Conservation (phyloP, 2,329 filamentous ascomycete genomes). For the Fusarium cyanostomum region DNA sequence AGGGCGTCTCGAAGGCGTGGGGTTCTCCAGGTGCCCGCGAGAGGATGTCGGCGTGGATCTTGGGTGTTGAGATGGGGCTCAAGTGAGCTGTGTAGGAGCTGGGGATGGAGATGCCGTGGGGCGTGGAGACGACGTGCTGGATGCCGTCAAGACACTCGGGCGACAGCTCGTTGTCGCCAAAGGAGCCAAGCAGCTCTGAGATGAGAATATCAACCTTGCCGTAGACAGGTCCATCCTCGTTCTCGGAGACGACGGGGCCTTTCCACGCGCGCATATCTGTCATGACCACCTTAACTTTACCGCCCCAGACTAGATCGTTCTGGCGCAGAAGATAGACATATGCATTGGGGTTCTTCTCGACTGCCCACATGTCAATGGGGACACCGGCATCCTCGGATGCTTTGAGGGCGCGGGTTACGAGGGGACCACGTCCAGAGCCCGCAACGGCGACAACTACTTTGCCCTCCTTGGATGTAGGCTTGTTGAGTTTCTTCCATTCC, state of each 20-base stretch:
- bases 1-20: slow-evolving; percentile 87
- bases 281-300: slow-evolving; percentile 86
- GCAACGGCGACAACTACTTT: slow-evolving; percentile 89
- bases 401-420: slow-evolving; percentile 86
- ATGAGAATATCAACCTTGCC: slow-evolving; percentile 89
- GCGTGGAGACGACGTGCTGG: slow-evolving; percentile 82
- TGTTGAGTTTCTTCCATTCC: slow-evolving; percentile 79
- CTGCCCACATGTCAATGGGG: slow-evolving; percentile 84
- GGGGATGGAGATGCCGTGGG: slow-evolving; percentile 91
- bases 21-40: slow-evolving; percentile 68
- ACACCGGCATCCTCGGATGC: slow-evolving; percentile 82
- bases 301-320: slow-evolving; percentile 83
- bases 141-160: slow-evolving; percentile 97
- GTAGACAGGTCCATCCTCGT: slow-evolving; percentile 57
- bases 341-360: slow-evolving; percentile 98
- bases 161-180: slow-evolving; percentile 95
- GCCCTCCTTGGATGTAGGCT: slow-evolving; percentile 75
- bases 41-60: slow-evolving; percentile 82
- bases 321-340: slow-evolving; percentile 91
- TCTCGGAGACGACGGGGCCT: slow-evolving; percentile 70
- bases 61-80: slow-evolving; percentile 89
- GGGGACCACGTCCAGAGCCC: slow-evolving; percentile 89
- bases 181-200: slow-evolving; percentile 93
- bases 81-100: slow-evolving; percentile 92
- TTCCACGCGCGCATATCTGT: slow-evolving; percentile 98